phyloP scores from a whole-genome alignment of 1,284 basidiomycete genomes.

The Cutaneotrichosporon mucoides region DNA sequence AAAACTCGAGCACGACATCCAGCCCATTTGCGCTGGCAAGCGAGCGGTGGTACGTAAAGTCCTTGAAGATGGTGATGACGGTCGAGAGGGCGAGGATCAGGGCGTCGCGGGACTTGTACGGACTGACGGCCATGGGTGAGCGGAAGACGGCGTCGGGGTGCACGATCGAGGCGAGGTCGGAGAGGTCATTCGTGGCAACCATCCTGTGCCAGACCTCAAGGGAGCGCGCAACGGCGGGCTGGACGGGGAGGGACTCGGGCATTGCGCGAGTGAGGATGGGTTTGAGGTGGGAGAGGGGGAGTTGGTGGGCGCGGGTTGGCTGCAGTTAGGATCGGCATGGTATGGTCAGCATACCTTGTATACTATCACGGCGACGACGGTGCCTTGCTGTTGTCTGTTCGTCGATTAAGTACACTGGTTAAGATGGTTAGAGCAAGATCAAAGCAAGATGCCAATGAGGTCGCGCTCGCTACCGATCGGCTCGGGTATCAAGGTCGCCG shows the following conservation, averaged over 20 bases:
- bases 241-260: background rate
- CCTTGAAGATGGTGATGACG: conserved; percentile 14
- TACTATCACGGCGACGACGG: too few species aligned
- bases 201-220: conserved; percentile 17
- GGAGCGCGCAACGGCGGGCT: conserved; percentile 7
- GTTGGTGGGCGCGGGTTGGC: too few species aligned
- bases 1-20: conserved; percentile 18
- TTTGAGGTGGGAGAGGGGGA: too few species aligned
- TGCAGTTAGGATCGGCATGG: too few species aligned
- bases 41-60: conserved; percentile 19
- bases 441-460: too few species aligned
- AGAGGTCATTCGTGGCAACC: conserved; percentile 7
- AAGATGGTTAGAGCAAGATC: too few species aligned
- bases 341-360: too few species aligned
- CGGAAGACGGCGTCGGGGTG: conserved; percentile 19
- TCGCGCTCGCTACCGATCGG: too few species aligned
- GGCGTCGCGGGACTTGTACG: conserved; percentile 13
- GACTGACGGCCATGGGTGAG: conserved; percentile 10
- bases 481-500: too few species aligned
- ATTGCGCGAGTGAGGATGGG: background rate
- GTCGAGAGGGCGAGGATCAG: conserved; percentile 14
- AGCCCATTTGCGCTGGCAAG: conserved; percentile 11
- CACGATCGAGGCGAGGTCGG: conserved; percentile 8
- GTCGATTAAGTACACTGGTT: too few species aligned
- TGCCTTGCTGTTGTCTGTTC: too few species aligned